Evolutionary conservation across 805 yeast species (phyloP).

Genomic region (Spencermartinsiella europaea): DNA sequence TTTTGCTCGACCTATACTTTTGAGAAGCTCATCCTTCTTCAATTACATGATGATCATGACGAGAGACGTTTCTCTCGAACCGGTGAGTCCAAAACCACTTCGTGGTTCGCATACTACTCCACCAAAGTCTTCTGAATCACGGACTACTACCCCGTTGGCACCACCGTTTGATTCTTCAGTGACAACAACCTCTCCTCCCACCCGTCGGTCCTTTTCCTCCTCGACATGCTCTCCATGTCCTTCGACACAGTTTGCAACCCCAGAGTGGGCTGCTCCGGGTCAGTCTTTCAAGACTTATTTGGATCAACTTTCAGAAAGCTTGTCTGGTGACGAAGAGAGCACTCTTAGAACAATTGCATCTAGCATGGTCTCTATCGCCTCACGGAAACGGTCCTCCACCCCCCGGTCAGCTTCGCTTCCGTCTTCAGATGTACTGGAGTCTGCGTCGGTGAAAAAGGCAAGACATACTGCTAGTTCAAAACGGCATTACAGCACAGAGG

Average conservation of each 20-base stretch:
- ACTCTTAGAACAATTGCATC: neutral
- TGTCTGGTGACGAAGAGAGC: neutral
- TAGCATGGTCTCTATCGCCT: neutral
- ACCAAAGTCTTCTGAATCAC: neutral
- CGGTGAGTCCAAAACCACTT: neutral
- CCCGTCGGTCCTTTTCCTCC: constrained; percentile 7
- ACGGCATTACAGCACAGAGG: neutral
- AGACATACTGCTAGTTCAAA: neutral
- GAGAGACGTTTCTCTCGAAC: neutral
- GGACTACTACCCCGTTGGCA: neutral
- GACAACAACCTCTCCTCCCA: neutral
- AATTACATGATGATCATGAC: neutral
- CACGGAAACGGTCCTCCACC: neutral
- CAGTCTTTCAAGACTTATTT: constrained; percentile 15
- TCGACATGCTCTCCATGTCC: constrained; percentile 7
- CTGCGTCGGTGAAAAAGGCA: neutral
- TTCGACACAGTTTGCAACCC: constrained; percentile 8
- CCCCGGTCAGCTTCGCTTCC: neutral
- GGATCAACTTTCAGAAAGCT: constrained; percentile 4
- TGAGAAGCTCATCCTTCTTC: too few relatives aligned
- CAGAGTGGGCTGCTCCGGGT: constrained; percentile 18
- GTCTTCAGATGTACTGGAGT: neutral
- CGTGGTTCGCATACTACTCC: neutral
- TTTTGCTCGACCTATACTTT: too few relatives aligned
- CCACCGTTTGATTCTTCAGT: neutral